Percentiles rank a stretch among this genome's conserved stretches.
These are phyloP conservation scores for Pyracantha coccinea DNA, from an alignment of 331 rosid species.

Conservation along the genomic window DNA sequence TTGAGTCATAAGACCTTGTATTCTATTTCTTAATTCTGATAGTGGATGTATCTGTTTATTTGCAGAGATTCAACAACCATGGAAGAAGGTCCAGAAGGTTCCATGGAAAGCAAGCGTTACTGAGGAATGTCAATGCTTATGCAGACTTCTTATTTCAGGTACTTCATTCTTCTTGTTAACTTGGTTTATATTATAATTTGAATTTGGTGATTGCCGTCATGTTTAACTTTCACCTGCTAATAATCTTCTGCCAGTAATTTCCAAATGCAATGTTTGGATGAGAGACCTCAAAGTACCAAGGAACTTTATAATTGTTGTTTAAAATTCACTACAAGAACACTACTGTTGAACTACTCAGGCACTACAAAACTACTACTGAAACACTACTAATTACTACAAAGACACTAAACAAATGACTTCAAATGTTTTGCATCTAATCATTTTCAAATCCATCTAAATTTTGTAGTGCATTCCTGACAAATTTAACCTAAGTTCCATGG, in stretches of 20 bases:
- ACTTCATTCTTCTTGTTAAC: not conserved
- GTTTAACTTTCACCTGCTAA: not conserved
- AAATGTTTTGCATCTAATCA: no score
- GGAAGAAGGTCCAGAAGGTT: slow-evolving; percentile 38
- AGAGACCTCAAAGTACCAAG: no score
- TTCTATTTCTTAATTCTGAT: not conserved
- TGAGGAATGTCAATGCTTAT: slow-evolving; percentile 48
- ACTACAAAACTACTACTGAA: no score
- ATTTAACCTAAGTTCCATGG: no score
- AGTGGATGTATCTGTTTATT: slow-evolving; percentile 2
- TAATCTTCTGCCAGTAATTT: not conserved
- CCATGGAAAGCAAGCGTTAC: slow-evolving; percentile 46
- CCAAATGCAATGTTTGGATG: not conserved
- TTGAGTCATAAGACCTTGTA: not conserved
- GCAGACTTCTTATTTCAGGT: slow-evolving; percentile 81
- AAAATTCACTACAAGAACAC: no score
- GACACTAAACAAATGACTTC: no score
- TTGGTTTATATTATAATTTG: not conserved
- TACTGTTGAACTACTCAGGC: no score
- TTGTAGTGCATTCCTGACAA: no score
- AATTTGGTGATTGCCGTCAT: not conserved
- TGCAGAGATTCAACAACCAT: slow-evolving; percentile 46
- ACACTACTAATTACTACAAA: no score
- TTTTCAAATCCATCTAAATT: no score
- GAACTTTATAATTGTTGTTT: no score